Evolutionary conservation across 2,329 filamentous ascomycete species (phyloP), one percentile per base, ranked within the genome.

Genomic region (Phaeosphaeria sp.): DNA sequence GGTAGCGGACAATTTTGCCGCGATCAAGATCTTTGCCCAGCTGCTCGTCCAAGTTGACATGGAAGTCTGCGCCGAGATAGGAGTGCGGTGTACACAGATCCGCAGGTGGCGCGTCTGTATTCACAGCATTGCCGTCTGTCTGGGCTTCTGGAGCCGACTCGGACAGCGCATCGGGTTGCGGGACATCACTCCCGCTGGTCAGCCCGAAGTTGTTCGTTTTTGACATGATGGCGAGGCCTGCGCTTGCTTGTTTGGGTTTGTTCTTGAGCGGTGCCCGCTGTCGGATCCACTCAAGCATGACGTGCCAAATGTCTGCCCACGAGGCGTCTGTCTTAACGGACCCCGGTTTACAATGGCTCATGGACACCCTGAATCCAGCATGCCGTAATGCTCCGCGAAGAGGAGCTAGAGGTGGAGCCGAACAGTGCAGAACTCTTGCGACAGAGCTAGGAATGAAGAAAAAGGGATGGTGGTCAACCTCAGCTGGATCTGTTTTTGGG

Each of bases 271-370:
- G 93, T 0, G 86, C 84, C 69, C 89, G 91, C 73, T 96, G 92
- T 22, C 89, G 86, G 15, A 91, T 87, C 92, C 93, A 99, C 78
- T 97, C 93, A 24, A 91, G 86, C 87, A 98, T 95, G 25, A 98
- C 82, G 74, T 96, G 91, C 93, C 95, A 98, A 48, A 99, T 86
- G 0, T 92, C 88, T 4, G 83, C 83, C 93, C 93, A 99, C 0
- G 93, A 91, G 15, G 95, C 95, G 77, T 98, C 88, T 0, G 95
- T 98, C 80, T 96, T 96, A 77, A 98, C 88, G 70, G 91, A 95
- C 24, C 93, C 94, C 0, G 92, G 86, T 65, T 93, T 92, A 68
- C 92, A 92, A 77, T 99, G 95, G 67, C 91, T 96, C 69, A 94
- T 87, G 0, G 91, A 91, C 3, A 91, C 91, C 46, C 86, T 84